Evolutionary conservation across 139 green algal genomes (phyloP).

Genomic region (Picochlorum sp.): DNA sequence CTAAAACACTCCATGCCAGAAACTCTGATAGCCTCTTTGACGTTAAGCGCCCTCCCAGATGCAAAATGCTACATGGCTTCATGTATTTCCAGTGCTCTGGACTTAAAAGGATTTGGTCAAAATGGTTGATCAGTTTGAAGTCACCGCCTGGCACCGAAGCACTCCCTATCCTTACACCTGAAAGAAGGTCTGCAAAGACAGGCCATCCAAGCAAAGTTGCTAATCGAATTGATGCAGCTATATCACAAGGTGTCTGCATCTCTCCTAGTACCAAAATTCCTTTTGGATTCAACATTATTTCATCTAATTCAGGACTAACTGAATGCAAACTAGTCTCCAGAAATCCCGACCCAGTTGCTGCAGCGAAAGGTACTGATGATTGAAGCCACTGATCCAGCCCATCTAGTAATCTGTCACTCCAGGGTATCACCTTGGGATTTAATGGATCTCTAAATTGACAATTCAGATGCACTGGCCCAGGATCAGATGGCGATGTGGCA

Average conservation of each 20-base stretch:
- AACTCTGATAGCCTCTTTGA: conserved; percentile 79
- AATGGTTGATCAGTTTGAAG: conserved; percentile 42
- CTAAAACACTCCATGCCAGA: conserved; percentile 53
- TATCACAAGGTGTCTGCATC: conserved; percentile 36
- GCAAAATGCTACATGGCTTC: conserved; percentile 67
- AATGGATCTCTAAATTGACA: conserved; percentile 81
- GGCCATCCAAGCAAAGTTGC: conserved; percentile 66
- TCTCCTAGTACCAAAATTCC: conserved; percentile 75
- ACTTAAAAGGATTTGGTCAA: conserved; percentile 68
- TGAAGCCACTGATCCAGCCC: conserved; percentile 54
- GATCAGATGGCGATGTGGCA: neutral
- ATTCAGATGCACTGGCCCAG: conserved; percentile 94
- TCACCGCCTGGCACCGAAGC: neutral
- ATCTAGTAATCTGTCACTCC: conserved; percentile 21
- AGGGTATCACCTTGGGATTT: conserved; percentile 31
- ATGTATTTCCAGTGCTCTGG: conserved; percentile 35
- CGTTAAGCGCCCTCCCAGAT: conserved; percentile 67
- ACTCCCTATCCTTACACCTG: conserved; percentile 56
- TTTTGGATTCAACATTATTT: neutral
- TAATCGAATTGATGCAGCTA: conserved; percentile 38
- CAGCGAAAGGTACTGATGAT: conserved; percentile 21
- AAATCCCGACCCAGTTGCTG: neutral
- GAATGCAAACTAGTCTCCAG: neutral
- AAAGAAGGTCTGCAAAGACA: conserved; percentile 74
- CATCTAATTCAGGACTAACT: neutral